Conservation (phyloP, 257 asterid genomes). For the Petunia secreta region DNA sequence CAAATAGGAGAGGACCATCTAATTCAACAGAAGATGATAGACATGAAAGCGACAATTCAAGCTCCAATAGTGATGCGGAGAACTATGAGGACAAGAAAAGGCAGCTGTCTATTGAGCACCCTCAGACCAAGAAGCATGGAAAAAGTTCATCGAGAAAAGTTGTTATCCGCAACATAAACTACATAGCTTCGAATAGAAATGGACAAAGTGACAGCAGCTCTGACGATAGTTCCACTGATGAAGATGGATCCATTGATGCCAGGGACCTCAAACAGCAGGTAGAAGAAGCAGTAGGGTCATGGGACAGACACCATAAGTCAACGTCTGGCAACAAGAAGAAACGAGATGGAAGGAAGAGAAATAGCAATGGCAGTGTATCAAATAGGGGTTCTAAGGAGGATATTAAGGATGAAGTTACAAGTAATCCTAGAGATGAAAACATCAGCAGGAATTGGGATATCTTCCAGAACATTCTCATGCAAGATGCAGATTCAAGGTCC, state of each 20-base stretch:
- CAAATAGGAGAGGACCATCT: slow-evolving; percentile 29
- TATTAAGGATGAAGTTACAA: slow-evolving; percentile 33
- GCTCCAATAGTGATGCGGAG: slow-evolving; percentile 53
- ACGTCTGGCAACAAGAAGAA: slow-evolving; percentile 42
- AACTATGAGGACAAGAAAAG: slow-evolving; percentile 45
- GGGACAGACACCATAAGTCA: slow-evolving; percentile 56
- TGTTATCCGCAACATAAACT: slow-evolving; percentile 82
- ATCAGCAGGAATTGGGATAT: slow-evolving; percentile 67
- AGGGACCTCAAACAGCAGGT: slow-evolving; percentile 58
- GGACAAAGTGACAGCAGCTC: slow-evolving; percentile 47
- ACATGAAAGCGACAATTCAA: slow-evolving; percentile 38
- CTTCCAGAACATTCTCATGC: slow-evolving; percentile 78
- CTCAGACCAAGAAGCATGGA: slow-evolving; percentile 48
- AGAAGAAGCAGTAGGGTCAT: slow-evolving; percentile 63
- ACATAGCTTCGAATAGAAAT: slow-evolving; percentile 58
- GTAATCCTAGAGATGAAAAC: slow-evolving; percentile 43
- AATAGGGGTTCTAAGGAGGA: slow-evolving; percentile 35
- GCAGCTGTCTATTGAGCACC: slow-evolving; percentile 38
- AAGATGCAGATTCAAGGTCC: slow-evolving; percentile 52
- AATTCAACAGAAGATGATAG: slow-evolving; percentile 32
- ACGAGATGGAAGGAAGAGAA: slow-evolving; percentile 46
- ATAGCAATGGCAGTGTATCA: not conserved
- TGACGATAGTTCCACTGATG: slow-evolving; percentile 49
- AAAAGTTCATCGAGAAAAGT: slow-evolving; percentile 65
- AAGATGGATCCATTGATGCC: slow-evolving; percentile 50